Evolutionary conservation across 2,329 filamentous ascomycete species (phyloP).

Genomic region (Penicillium sp.): DNA sequence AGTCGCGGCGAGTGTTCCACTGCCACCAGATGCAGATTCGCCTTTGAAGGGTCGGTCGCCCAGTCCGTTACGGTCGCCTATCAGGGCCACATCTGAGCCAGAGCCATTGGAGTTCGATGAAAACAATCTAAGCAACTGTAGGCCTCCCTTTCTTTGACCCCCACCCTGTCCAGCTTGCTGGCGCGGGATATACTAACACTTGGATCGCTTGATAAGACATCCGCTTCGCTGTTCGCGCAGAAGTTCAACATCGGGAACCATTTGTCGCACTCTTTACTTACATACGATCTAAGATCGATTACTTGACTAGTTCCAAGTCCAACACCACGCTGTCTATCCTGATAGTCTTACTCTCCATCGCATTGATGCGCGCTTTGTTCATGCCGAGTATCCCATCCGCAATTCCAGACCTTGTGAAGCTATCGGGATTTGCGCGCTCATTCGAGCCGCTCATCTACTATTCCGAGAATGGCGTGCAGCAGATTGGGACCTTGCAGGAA

Average conservation of each 20-base stretch:
- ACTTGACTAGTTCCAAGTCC: slow-evolving; percentile 71
- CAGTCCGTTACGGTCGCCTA: slow-evolving; percentile 51
- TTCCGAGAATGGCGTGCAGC: slow-evolving; percentile 83
- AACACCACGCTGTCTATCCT: slow-evolving; percentile 68
- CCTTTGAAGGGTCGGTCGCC: slow-evolving; percentile 62
- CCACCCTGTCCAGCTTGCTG: slow-evolving; percentile 32
- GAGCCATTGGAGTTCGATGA: slow-evolving; percentile 44
- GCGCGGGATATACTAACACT: slow-evolving; percentile 40
- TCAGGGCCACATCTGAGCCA: slow-evolving; percentile 33
- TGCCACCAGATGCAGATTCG: slow-evolving; percentile 59
- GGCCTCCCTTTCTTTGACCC: slow-evolving; percentile 33
- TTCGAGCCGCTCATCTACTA: slow-evolving; percentile 96
- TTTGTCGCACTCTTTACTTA: slow-evolving; percentile 75
- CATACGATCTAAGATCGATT: slow-evolving; percentile 63
- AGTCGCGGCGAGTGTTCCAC: slow-evolving; percentile 56
- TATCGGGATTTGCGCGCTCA: slow-evolving; percentile 84
- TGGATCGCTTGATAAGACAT: slow-evolving; percentile 65
- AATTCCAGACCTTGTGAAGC: slow-evolving; percentile 85
- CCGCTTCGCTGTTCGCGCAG: slow-evolving; percentile 82
- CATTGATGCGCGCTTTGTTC: slow-evolving; percentile 68
- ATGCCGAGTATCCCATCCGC: slow-evolving; percentile 69
- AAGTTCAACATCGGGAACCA: slow-evolving; percentile 85
- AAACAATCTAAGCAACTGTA: slow-evolving; percentile 57
- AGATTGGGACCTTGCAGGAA: slow-evolving; percentile 86
- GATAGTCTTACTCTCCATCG: slow-evolving; percentile 67